Percentiles rank a stretch among this genome's conserved stretches.
phyloP scores from a whole-genome alignment of 1,284 basidiomycete genomes.

The Inonotus obliquus region DNA sequence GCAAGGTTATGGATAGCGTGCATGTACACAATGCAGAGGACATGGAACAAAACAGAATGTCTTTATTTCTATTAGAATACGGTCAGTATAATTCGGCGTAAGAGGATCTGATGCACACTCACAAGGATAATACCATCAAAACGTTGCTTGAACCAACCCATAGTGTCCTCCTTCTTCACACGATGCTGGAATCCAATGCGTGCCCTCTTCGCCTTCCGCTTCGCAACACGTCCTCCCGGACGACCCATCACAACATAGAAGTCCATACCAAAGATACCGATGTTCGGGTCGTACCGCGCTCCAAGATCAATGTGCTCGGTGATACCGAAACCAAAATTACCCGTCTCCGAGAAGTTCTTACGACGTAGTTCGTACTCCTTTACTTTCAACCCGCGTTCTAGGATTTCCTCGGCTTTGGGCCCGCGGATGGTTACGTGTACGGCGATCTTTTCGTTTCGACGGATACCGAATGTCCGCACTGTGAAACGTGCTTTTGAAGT shows the following conservation, averaged over 20 bases:
- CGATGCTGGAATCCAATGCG: slow-evolving; percentile 87
- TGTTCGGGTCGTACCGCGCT: slow-evolving; percentile 94
- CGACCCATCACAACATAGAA: slow-evolving; percentile 98
- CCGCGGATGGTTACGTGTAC: slow-evolving; percentile 99
- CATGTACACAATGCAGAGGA: slow-evolving; percentile 11
- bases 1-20: background rate
- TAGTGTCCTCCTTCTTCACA: slow-evolving; percentile 90
- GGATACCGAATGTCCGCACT: slow-evolving; percentile 98
- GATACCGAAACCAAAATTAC: slow-evolving; percentile 98
- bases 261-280: slow-evolving; percentile 98
- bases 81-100: background rate
- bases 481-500: slow-evolving; percentile 99
- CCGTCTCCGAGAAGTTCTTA: slow-evolving; percentile 96
- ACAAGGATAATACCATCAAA: slow-evolving; percentile 96
- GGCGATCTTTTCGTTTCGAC: slow-evolving; percentile 99
- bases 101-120: slow-evolving; percentile 28
- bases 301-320: slow-evolving; percentile 99
- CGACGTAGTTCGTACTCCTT: slow-evolving; percentile 98
- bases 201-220: slow-evolving; percentile 87
- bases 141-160: slow-evolving; percentile 98
- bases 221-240: slow-evolving; percentile 89
- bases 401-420: slow-evolving; percentile 98
- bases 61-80: slow-evolving; percentile 17
- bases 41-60: slow-evolving; percentile 6
- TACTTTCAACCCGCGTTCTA: slow-evolving; percentile 98